A percentile compares a stretch with the other conserved stretches of the same genome.
These are phyloP conservation scores for Sisymbrium irio DNA, from an alignment of 345 rosid species.

Conservation along the genomic window DNA sequence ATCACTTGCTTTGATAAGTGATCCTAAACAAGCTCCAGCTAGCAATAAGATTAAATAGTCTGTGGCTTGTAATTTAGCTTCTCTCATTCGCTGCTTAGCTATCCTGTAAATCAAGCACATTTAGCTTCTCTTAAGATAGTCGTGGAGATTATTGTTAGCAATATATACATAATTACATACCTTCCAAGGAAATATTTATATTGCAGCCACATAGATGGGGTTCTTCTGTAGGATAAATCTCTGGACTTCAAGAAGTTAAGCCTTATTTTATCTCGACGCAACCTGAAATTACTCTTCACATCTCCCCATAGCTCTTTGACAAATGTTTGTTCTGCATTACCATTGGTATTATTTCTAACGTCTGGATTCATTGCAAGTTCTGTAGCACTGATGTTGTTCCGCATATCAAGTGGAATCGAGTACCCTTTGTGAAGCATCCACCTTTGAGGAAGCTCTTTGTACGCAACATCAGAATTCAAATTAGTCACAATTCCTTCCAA, in stretches of 20 bases:
- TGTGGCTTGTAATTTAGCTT: conserved; percentile 69
- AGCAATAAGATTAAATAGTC: conserved; percentile 86
- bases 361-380: conserved; percentile 32
- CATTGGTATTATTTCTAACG: conserved; percentile 26
- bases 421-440: conserved; percentile 95
- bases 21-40: conserved; percentile 94
- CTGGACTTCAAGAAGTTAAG: conserved; percentile 59
- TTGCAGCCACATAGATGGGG: conserved; percentile 63
- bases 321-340: conserved; percentile 55
- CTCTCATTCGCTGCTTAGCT: conserved; percentile 78
- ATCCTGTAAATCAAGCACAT: conserved; percentile 56
- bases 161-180: conserved; percentile 36
- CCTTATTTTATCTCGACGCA: conserved; percentile 63
- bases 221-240: conserved; percentile 66
- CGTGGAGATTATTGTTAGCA: neutral
- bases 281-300: conserved; percentile 56
- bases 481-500: conserved; percentile 72
- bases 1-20: conserved; percentile 57
- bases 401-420: conserved; percentile 70
- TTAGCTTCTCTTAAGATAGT: neutral
- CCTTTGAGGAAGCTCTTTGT: conserved; percentile 74
- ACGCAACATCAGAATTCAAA: conserved; percentile 43
- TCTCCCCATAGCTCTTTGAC: conserved; percentile 88
- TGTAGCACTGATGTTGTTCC: conserved; percentile 36
- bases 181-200: conserved; percentile 87